Conservation (phyloP, 345 rosid species). For the Citrus sp. region DNA sequence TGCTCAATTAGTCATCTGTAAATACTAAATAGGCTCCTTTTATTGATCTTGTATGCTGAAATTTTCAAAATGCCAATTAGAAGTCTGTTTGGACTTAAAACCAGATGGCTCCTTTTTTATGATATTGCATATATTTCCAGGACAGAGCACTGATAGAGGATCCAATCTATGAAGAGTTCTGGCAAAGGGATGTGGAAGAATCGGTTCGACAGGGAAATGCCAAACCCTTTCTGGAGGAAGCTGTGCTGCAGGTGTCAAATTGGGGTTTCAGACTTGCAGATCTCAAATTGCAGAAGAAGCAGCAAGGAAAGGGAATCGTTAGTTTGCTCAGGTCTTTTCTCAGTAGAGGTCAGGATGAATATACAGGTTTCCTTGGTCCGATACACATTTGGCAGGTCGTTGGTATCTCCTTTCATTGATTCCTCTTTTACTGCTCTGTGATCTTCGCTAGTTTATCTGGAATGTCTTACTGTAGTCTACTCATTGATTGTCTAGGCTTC, state of each 20-base stretch:
- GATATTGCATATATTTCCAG: constrained; percentile 25
- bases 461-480: neutral
- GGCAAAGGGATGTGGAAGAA: constrained; percentile 80
- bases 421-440: neutral
- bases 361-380: constrained; percentile 66
- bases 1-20: neutral
- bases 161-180: constrained; percentile 65
- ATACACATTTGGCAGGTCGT: constrained; percentile 75
- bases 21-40: neutral
- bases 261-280: constrained; percentile 75
- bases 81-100: neutral
- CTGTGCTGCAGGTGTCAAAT: constrained; percentile 54
- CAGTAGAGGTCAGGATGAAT: constrained; percentile 36
- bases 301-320: constrained; percentile 39
- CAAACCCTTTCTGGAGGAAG: constrained; percentile 66
- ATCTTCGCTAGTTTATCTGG: neutral
- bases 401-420: neutral
- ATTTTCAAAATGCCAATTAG: neutral
- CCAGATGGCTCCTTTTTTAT: neutral
- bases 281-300: constrained; percentile 53
- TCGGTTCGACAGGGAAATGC: constrained; percentile 57
- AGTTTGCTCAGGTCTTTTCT: constrained; percentile 38
- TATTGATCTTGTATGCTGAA: neutral
- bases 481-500: neutral
- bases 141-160: constrained; percentile 67